Conservation (phyloP, 495 filamentous ascomycete species). For the Tirmania nivea region DNA sequence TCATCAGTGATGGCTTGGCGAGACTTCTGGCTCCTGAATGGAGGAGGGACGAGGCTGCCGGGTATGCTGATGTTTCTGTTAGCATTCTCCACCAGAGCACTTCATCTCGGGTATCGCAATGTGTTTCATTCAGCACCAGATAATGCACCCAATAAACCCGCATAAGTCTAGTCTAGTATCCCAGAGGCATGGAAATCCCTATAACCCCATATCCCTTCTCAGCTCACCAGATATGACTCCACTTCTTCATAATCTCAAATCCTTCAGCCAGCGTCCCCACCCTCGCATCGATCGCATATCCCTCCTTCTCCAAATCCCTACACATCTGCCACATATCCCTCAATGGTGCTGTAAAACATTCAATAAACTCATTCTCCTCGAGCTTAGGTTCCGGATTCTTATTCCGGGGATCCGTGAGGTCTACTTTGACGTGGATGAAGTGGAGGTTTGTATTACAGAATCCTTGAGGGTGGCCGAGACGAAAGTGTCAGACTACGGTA, state of each 20-base stretch:
- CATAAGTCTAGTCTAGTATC: too few relatives aligned
- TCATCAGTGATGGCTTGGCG: too few relatives aligned
- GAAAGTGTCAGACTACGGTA: neutral
- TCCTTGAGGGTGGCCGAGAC: conserved; percentile 22
- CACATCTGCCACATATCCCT: conserved; percentile 43
- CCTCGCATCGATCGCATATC: conserved; percentile 68
- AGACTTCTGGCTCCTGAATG: too few relatives aligned
- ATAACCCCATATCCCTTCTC: too few relatives aligned
- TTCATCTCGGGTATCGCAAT: too few relatives aligned
- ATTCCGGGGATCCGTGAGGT: conserved; percentile 45
- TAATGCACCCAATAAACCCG: too few relatives aligned
- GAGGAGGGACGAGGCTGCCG: too few relatives aligned
- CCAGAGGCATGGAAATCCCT: too few relatives aligned
- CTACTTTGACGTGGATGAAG: conserved; percentile 62
- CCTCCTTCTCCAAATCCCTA: conserved; percentile 44
- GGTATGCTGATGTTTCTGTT: too few relatives aligned
- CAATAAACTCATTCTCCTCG: conserved; percentile 81
- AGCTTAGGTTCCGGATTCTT: conserved; percentile 48
- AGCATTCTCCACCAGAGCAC: too few relatives aligned
- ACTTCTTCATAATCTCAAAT: conserved; percentile 52
- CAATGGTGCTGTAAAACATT: conserved; percentile 54
- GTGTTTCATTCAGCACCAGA: too few relatives aligned
- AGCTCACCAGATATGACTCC: too few relatives aligned
- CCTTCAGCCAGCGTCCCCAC: conserved; percentile 72
- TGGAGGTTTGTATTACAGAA: conserved; percentile 79